Conservation (phyloP, 768 basidiomycete genomes). For the Lyophyllum decastes region DNA sequence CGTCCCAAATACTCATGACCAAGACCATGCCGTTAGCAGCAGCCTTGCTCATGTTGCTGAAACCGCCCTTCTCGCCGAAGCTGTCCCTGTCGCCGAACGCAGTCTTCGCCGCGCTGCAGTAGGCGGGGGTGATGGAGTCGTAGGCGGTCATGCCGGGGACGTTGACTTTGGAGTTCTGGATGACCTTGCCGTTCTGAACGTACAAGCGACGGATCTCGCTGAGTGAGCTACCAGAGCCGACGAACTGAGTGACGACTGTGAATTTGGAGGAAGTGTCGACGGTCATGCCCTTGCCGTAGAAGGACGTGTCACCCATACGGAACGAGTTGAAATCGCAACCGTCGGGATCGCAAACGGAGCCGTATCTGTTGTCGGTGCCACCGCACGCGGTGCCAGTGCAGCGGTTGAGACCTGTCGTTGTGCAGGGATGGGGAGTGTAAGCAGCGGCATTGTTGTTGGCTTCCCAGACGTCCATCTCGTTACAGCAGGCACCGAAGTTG, state of each 20-base stretch:
- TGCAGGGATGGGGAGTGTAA: slow-evolving; percentile 57
- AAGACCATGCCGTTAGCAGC: slow-evolving; percentile 47
- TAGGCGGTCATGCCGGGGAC: slow-evolving; percentile 40
- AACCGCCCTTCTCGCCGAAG: slow-evolving; percentile 45
- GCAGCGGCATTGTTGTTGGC: slow-evolving; percentile 53
- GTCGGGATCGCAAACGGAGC: slow-evolving; percentile 52
- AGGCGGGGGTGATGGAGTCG: slow-evolving; percentile 49
- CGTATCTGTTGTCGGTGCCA: slow-evolving; percentile 37
- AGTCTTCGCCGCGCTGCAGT: slow-evolving; percentile 49
- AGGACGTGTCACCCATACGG: slow-evolving; percentile 49
- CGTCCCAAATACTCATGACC: slow-evolving; percentile 40
- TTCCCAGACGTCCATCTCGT: slow-evolving; percentile 64
- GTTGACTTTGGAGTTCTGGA: slow-evolving; percentile 50
- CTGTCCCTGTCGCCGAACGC: slow-evolving; percentile 47
- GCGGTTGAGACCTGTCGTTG: slow-evolving; percentile 35
- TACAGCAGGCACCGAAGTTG: slow-evolving; percentile 50
- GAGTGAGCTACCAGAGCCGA: slow-evolving; percentile 48
- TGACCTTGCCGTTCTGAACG: slow-evolving; percentile 53
- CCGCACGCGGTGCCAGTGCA: slow-evolving; percentile 45
- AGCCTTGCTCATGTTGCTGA: slow-evolving; percentile 35
- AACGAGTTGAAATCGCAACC: slow-evolving; percentile 67
- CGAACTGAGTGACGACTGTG: slow-evolving; percentile 64
- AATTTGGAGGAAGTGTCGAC: slow-evolving; percentile 52
- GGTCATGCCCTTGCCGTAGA: slow-evolving; percentile 48
- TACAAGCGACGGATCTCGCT: slow-evolving; percentile 55